A percentile compares a stretch with the other conserved stretches of the same genome.
phyloP scores from a whole-genome alignment of 148 eudicot genomes.

The Suaeda aralocaspica region DNA sequence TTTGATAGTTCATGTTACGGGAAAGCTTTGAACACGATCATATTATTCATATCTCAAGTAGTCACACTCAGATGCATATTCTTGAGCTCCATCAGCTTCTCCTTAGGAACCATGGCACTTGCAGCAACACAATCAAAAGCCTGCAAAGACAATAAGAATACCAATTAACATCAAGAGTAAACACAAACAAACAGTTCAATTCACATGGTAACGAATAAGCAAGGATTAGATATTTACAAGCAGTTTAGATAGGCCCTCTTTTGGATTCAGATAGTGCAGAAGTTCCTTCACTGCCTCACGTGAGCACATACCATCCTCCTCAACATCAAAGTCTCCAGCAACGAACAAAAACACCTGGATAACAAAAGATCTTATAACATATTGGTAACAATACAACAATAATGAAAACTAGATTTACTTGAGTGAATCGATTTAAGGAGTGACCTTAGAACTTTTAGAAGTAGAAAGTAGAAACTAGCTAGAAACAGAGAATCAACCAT shows the following conservation, averaged over 20 bases:
- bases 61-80: constrained; percentile 5
- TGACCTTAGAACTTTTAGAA: too few relatives aligned
- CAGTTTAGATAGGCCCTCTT: constrained; percentile 7
- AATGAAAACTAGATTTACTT: not conserved
- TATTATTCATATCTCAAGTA: too few relatives aligned
- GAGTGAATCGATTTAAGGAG: too few relatives aligned
- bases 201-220: not conserved
- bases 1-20: too few relatives aligned
- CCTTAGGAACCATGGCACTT: not conserved
- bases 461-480: not conserved
- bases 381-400: not conserved
- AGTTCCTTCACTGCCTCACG: constrained; percentile 18
- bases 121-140: constrained; percentile 7
- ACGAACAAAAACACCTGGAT: constrained; percentile 14
- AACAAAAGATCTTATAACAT: not conserved
- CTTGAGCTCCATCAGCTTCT: not conserved
- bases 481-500: too few relatives aligned
- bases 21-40: too few relatives aligned
- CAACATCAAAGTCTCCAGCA: constrained; percentile 6
- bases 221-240: not conserved
- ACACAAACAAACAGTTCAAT: not conserved
- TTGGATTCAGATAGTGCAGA: constrained; percentile 18
- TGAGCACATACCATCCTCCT: not conserved
- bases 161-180: not conserved
- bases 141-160: not conserved